phyloP scores from a whole-genome alignment of 2,329 filamentous ascomycete genomes.

The Apiospora phragmitis region DNA sequence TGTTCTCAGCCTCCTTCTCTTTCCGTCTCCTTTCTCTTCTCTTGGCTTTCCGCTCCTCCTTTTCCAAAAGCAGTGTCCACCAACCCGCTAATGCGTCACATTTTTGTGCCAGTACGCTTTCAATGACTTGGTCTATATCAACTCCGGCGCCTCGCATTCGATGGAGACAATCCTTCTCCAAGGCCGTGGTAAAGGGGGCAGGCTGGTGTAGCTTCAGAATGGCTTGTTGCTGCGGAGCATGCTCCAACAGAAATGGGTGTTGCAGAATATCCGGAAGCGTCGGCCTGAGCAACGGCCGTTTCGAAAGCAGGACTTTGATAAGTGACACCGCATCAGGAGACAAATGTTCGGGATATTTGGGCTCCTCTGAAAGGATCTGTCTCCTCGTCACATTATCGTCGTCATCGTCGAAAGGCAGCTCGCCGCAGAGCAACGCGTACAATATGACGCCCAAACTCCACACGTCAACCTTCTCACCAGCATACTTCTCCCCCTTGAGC shows the following conservation, averaged over 20 bases:
- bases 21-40: constrained; percentile 79
- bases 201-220: constrained; percentile 82
- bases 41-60: constrained; percentile 84
- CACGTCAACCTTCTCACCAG: constrained; percentile 95
- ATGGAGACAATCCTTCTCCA: constrained; percentile 90
- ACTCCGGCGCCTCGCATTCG: constrained; percentile 93
- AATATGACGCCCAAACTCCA: constrained; percentile 88
- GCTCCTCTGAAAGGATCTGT: constrained; percentile 83
- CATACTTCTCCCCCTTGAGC: constrained; percentile 97
- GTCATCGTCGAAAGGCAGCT: constrained; percentile 95
- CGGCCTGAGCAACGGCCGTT: constrained; percentile 82
- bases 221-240: constrained; percentile 84
- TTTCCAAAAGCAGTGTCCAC: constrained; percentile 94
- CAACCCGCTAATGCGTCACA: constrained; percentile 91
- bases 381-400: constrained; percentile 84
- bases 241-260: constrained; percentile 83
- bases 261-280: constrained; percentile 80
- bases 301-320: constrained; percentile 80
- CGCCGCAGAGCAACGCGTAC: constrained; percentile 78
- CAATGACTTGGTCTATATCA: constrained; percentile 90
- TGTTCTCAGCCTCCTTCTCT: constrained; percentile 80
- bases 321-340: constrained; percentile 76
- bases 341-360: constrained; percentile 79
- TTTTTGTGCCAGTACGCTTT: constrained; percentile 85
- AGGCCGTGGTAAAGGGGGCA: constrained; percentile 76